Percentiles rank a stretch among this genome's conserved stretches.
Conservation (phyloP, 345 rosid genomes). For the Turritis glabra region DNA sequence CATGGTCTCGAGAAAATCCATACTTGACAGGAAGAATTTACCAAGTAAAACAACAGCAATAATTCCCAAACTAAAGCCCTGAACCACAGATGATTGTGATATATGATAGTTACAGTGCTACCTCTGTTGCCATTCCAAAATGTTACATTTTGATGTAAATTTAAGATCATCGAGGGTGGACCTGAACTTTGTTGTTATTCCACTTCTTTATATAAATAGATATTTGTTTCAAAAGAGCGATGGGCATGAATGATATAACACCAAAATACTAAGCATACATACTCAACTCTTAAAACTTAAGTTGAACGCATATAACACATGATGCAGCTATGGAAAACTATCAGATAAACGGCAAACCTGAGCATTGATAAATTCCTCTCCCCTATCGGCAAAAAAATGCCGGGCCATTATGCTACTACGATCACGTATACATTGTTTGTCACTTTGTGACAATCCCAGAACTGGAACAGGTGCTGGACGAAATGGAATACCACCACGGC, state of each 20-base stretch:
- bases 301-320: neutral
- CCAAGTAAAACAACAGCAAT: conserved; percentile 10
- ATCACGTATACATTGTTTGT: conserved; percentile 97
- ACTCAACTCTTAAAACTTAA: conserved; percentile 1
- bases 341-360: conserved; percentile 56
- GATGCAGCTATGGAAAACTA: neutral
- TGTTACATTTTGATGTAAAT: neutral
- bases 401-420: conserved; percentile 99
- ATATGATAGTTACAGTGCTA: conserved; percentile 14
- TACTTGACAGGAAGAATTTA: neutral
- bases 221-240: neutral
- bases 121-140: conserved; percentile 1
- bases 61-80: conserved; percentile 11
- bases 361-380: conserved; percentile 84
- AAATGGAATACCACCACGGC: conserved; percentile 83
- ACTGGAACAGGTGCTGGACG: conserved; percentile 78
- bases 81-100: conserved; percentile 14
- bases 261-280: conserved; percentile 10
- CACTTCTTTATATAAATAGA: neutral
- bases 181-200: neutral
- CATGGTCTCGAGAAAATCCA: neutral
- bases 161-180: conserved; percentile 7
- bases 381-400: conserved; percentile 85
- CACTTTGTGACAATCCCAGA: conserved; percentile 87
- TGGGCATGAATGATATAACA: neutral